A percentile compares a stretch with the other conserved stretches of the same genome.
These are phyloP conservation scores for Cinnamomum micranthum DNA, from an alignment of 164 flowering plant species.

Conservation along the genomic window DNA sequence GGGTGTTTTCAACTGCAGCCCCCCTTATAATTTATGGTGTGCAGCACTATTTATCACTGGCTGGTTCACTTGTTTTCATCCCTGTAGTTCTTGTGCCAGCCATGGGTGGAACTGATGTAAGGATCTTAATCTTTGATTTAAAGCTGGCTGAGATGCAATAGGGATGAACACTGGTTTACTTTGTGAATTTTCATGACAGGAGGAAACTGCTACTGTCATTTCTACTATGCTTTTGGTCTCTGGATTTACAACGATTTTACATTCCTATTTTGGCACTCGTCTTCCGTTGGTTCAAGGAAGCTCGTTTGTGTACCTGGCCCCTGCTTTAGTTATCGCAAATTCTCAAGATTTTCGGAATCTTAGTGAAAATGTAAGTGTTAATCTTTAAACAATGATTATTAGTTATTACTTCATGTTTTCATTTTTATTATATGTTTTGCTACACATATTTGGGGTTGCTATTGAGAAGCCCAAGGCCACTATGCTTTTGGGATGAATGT, in stretches of 20 bases:
- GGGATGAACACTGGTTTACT: constrained; percentile 3
- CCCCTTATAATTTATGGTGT: constrained; percentile 57
- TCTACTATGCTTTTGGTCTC: constrained; percentile 83
- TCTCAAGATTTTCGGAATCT: constrained; percentile 73
- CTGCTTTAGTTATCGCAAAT: constrained; percentile 79
- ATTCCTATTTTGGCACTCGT: constrained; percentile 80
- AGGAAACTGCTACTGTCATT: constrained; percentile 86
- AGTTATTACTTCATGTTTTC: neutral
- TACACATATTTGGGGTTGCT: neutral
- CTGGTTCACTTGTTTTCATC: constrained; percentile 82
- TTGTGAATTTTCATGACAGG: constrained; percentile 42
- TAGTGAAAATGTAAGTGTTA: constrained; percentile 66
- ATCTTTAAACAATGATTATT: neutral
- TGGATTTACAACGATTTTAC: constrained; percentile 74
- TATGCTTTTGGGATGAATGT: neutral
- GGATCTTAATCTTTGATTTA: constrained; percentile 19
- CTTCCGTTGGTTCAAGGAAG: constrained; percentile 96
- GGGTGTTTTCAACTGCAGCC: constrained; percentile 45
- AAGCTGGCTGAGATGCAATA: neutral
- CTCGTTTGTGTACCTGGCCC: constrained; percentile 88
- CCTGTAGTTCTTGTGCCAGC: constrained; percentile 80
- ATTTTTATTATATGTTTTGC: neutral
- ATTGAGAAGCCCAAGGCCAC: neutral
- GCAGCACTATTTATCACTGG: constrained; percentile 83
- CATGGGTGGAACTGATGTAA: constrained; percentile 98